These are phyloP conservation scores for Tylopilus sp. DNA, from an alignment of 768 basidiomycete species.

Conservation along the genomic window DNA sequence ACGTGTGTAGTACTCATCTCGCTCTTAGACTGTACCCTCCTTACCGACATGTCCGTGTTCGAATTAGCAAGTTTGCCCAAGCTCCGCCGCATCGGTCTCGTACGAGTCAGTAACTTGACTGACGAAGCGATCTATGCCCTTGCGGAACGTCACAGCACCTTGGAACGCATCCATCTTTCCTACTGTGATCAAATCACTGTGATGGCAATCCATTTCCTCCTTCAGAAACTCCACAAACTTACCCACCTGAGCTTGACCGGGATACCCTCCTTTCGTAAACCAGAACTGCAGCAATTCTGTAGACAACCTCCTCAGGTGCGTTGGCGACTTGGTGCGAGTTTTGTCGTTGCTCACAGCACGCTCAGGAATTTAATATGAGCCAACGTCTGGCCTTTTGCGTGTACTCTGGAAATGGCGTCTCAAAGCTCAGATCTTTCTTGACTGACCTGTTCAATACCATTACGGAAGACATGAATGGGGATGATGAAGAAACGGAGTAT, in stretches of 20 bases:
- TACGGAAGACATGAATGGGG: constrained; percentile 62
- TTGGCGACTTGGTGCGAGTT: constrained; percentile 11
- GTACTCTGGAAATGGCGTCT: constrained; percentile 89
- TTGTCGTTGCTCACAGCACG: constrained; percentile 1
- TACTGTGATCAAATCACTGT: constrained; percentile 96
- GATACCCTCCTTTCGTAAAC: constrained; percentile 84
- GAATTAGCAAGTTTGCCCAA: constrained; percentile 87
- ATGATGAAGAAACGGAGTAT: constrained; percentile 66
- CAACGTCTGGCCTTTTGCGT: constrained; percentile 94
- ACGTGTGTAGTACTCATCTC: constrained; percentile 7
- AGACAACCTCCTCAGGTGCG: constrained; percentile 80
- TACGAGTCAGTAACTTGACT: constrained; percentile 88
- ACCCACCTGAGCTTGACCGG: constrained; percentile 98
- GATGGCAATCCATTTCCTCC: constrained; percentile 84
- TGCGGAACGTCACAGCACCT: constrained; percentile 76
- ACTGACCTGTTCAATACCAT: constrained; percentile 73
- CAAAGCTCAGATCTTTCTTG: constrained; percentile 75
- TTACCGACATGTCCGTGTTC: constrained; percentile 93
- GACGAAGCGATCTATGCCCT: constrained; percentile 91
- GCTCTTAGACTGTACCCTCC: constrained; percentile 66
- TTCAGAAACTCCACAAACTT: constrained; percentile 84
- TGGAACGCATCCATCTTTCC: constrained; percentile 95
- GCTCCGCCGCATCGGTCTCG: constrained; percentile 90
- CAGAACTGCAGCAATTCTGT: constrained; percentile 87
- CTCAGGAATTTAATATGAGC: constrained; percentile 84